Evolutionary conservation across 495 filamentous ascomycete species (phyloP), one percentile per base, ranked within the genome.

Genomic region (Penicillium fimorum): DNA sequence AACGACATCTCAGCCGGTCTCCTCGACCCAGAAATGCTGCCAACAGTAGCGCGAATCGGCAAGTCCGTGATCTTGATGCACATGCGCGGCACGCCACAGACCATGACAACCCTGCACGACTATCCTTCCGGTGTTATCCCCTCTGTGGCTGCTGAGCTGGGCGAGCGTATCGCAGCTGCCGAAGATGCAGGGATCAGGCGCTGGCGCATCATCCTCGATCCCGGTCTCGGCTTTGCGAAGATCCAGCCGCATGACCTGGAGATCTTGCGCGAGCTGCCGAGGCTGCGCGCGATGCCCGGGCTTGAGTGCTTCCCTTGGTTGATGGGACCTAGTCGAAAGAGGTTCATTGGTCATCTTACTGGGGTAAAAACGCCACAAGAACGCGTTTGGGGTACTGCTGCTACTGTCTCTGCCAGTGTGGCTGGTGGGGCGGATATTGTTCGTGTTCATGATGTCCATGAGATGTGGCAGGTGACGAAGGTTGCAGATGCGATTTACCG

Each of bases 171-270:
- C 20, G 74, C 71, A 0, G 91, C 85, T 0, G 94, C 94, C 12
- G 87, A 96, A 71, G 82, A 75, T 37, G 90, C 91, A 2, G 94
- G 94, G 1, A 81, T 98, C 8, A 78, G 88, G 0, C 83, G 93
- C 12, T 98, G 94, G 94, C 88, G 94, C 42, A 92, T 98, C 45
- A 87, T 97, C 43, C 82, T 98, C 3, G 94, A 98, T 63, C 94
- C 94, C 0, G 94, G 94, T 0, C 83, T 98, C 10, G 94, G 94
- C 0, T 98, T 98, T 59, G 90, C 94, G 22, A 98, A 98, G 74
- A 82, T 82, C 2, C 79, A 83, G 58, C 76, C 78, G 20, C 88
- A 96, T 67, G 96, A 96, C 70, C 69, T 98, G 22, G 84, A 91
- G 53, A 72, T 98, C 8, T 72, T 98, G 47, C 75, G 89, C 13